Evolutionary conservation across 2,329 filamentous ascomycete genomes (phyloP), one percentile per base, ranked within the genome.

Genomic region (Albophoma yamanashiensis): DNA sequence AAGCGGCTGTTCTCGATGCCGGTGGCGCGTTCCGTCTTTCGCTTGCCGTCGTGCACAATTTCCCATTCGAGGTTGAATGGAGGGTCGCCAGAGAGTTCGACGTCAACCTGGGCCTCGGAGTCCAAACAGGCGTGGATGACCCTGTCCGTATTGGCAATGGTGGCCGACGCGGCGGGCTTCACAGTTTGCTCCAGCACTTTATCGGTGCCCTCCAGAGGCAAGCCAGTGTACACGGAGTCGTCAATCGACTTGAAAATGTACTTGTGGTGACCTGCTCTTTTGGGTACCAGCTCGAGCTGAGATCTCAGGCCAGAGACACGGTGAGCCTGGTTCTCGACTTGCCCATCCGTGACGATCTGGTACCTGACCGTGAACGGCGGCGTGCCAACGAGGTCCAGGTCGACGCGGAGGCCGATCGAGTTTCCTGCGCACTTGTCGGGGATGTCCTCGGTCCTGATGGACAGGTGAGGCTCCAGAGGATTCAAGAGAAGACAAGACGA

Each of bases 351-450:
- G 60, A 86, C 82, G 60, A 92, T 82, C 52, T 87, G 86, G 71
- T 97, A 99, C 27, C 80, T 79, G 55, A 99, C 79, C n/a, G 80
- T 79, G 75, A 99, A 99, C 1, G 93, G 93, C 55, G 95, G 93
- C 0, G 92, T 96, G 62, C 94, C 94, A 36, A 93, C 89, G 45
- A 99, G 80, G 70, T 97, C 92, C 57, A 99, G 77, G 68, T 94
- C 89, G 50, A 99, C 90, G 14, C 89, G 84, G 59, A 99, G 82
- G 47, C 94, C 94, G 63, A 99, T 90, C 0, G 94, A 91, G 69
- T 92, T 96, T 56, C 92, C 92, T 42, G 92, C 93, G 71, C 94
- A 99, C 71, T 95, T 96, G 73, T 99, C 94, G 58, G 91, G 89
- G 52, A 99, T 92, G 63, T 92, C 88, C 66, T 96, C 89, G 8